These are phyloP conservation scores for Diplogelasinospora grovesii DNA, from an alignment of 495 filamentous ascomycete species.

Conservation along the genomic window DNA sequence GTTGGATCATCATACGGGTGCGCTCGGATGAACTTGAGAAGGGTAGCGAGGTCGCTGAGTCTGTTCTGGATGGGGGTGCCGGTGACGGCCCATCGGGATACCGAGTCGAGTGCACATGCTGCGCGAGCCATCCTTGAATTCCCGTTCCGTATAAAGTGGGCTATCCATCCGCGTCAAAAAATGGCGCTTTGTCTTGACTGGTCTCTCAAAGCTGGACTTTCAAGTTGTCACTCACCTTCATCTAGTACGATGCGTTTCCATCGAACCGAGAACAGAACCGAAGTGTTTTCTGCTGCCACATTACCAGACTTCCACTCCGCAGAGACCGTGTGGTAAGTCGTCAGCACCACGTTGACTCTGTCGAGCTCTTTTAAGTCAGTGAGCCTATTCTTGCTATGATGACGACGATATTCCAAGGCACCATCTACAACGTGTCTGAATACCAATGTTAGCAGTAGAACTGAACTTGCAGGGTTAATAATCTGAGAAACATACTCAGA, in stretches of 20 bases:
- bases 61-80: conserved; percentile 40
- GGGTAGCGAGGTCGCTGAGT: conserved; percentile 26
- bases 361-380: conserved; percentile 7
- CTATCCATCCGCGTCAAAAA: conserved; percentile 12
- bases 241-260: conserved; percentile 41
- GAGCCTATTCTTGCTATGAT: conserved; percentile 26
- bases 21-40: conserved; percentile 33
- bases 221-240: conserved; percentile 40
- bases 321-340: conserved; percentile 36
- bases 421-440: conserved; percentile 21
- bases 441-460: not conserved
- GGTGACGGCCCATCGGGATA: conserved; percentile 35
- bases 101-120: conserved; percentile 23
- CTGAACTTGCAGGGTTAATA: not conserved
- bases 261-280: conserved; percentile 19
- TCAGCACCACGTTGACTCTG: conserved; percentile 23
- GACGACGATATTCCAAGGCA: conserved; percentile 19
- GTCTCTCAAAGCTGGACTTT: too few relatives aligned
- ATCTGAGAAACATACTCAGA: conserved; percentile 7
- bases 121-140: conserved; percentile 26
- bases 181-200: too few relatives aligned
- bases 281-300: conserved; percentile 5
- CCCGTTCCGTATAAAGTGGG: conserved; percentile 35
- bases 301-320: conserved; percentile 31
- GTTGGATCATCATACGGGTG: conserved; percentile 30